phyloP scores from a whole-genome alignment of 2,329 filamentous ascomycete genomes.

The Trichoderma sp. region DNA sequence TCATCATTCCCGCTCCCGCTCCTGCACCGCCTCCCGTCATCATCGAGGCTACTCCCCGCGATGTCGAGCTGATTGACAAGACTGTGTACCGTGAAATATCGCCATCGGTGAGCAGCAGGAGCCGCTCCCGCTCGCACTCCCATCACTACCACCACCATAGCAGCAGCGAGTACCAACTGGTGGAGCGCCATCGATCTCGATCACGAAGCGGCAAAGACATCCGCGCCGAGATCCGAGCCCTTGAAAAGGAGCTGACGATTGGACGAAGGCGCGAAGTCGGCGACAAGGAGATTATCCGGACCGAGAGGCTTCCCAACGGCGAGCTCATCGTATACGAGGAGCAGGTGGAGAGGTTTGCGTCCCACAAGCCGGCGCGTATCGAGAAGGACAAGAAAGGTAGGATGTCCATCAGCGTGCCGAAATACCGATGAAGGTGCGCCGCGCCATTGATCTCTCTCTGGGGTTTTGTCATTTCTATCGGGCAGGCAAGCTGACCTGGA shows the following conservation, averaged over 20 bases:
- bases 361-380: slow-evolving; percentile 61
- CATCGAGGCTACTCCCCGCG: slow-evolving; percentile 33
- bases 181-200: slow-evolving; percentile 40
- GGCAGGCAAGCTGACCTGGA: slow-evolving; percentile 32
- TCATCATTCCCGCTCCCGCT: slow-evolving; percentile 26
- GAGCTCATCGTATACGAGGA: slow-evolving; percentile 63
- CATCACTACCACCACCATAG: slow-evolving; percentile 32
- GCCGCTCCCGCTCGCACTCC: slow-evolving; percentile 31
- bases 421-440: slow-evolving; percentile 59
- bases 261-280: slow-evolving; percentile 33
- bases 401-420: slow-evolving; percentile 80
- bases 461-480: slow-evolving; percentile 19
- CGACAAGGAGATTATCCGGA: slow-evolving; percentile 53
- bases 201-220: slow-evolving; percentile 60
- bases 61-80: slow-evolving; percentile 43
- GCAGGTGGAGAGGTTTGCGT: slow-evolving; percentile 52
- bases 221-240: slow-evolving; percentile 65
- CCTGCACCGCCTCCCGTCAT: slow-evolving; percentile 33
- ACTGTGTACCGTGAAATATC: slow-evolving; percentile 50
- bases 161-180: slow-evolving; percentile 26
- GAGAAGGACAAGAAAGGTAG: slow-evolving; percentile 95
- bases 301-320: slow-evolving; percentile 57
- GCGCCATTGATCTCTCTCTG: slow-evolving; percentile 5
- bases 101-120: slow-evolving; percentile 40
- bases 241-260: slow-evolving; percentile 54